Evolutionary conservation across 2,329 filamentous ascomycete genomes (phyloP).

Genomic region (Polytolypa hystricis): DNA sequence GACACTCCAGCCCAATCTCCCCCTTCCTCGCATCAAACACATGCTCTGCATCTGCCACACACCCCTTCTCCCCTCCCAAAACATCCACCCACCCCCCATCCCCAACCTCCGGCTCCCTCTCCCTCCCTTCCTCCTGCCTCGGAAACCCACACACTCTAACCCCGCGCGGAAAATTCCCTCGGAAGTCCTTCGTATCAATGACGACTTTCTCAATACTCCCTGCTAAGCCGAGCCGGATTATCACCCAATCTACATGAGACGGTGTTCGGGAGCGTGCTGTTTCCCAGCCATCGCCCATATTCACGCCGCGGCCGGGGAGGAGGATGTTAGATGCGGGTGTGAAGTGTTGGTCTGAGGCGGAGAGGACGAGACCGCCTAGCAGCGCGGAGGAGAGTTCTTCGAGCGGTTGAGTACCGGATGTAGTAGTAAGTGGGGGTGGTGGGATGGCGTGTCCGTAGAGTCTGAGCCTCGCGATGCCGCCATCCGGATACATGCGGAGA

Average conservation of each 20-base stretch:
- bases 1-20: slow-evolving; percentile 60
- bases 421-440: slow-evolving; percentile 14
- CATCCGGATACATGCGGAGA: slow-evolving; percentile 36
- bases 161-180: slow-evolving; percentile 33
- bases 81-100: slow-evolving; percentile 28
- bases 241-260: slow-evolving; percentile 34
- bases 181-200: slow-evolving; percentile 36
- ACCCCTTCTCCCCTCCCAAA: slow-evolving; percentile 25
- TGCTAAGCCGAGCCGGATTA: slow-evolving; percentile 29
- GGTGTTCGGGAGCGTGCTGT: slow-evolving; percentile 28
- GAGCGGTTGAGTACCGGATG: slow-evolving; percentile 8
- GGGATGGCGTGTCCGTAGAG: slow-evolving; percentile 34
- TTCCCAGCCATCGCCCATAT: slow-evolving; percentile 38
- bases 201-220: slow-evolving; percentile 28
- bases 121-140: slow-evolving; percentile 8
- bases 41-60: slow-evolving; percentile 32
- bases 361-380: slow-evolving; percentile 29
- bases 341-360: slow-evolving; percentile 33
- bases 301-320: slow-evolving; percentile 32
- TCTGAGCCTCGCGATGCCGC: slow-evolving; percentile 33
- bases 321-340: slow-evolving; percentile 30
- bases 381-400: slow-evolving; percentile 33
- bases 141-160: slow-evolving; percentile 27
- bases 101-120: slow-evolving; percentile 23
- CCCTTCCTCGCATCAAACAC: slow-evolving; percentile 49